Evolutionary conservation across 208 protist species (phyloP).

Genomic region (Leishmania aethiopica): DNA sequence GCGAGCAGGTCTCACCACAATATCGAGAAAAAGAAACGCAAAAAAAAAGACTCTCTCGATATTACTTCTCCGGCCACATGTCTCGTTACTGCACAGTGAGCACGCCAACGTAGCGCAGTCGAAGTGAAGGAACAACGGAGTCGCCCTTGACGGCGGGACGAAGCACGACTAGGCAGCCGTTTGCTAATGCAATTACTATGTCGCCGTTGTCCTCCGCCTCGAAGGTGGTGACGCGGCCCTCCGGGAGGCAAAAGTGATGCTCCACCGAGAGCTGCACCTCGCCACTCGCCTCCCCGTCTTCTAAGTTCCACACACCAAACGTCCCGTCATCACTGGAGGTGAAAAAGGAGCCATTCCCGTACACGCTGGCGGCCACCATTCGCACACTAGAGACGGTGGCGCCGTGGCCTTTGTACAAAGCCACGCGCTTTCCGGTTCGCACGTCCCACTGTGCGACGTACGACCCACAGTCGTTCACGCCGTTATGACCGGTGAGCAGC

Average conservation of each 20-base stretch:
- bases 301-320: conserved; percentile 52
- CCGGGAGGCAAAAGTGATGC: conserved; percentile 38
- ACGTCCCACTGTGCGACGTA: conserved; percentile 78
- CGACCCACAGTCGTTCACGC: conserved; percentile 66
- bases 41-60: neutral
- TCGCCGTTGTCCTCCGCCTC: conserved; percentile 52
- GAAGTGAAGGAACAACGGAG: conserved; percentile 35
- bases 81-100: conserved; percentile 3
- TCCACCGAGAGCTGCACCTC: conserved; percentile 37
- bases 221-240: conserved; percentile 57
- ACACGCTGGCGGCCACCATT: conserved; percentile 28
- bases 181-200: conserved; percentile 44
- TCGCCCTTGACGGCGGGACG: conserved; percentile 36
- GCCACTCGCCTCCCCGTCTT: conserved; percentile 23
- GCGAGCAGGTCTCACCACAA: neutral
- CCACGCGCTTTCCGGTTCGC: conserved; percentile 49
- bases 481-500: conserved; percentile 76
- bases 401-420: conserved; percentile 51
- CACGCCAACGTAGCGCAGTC: conserved; percentile 57
- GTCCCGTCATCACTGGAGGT: conserved; percentile 57
- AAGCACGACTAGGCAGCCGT: conserved; percentile 54
- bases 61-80: neutral
- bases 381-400: conserved; percentile 51
- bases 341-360: conserved; percentile 47
- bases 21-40: neutral